These are phyloP conservation scores for Dittrichia graveolens DNA, from an alignment of 129 eudicot species.

Conservation along the genomic window DNA sequence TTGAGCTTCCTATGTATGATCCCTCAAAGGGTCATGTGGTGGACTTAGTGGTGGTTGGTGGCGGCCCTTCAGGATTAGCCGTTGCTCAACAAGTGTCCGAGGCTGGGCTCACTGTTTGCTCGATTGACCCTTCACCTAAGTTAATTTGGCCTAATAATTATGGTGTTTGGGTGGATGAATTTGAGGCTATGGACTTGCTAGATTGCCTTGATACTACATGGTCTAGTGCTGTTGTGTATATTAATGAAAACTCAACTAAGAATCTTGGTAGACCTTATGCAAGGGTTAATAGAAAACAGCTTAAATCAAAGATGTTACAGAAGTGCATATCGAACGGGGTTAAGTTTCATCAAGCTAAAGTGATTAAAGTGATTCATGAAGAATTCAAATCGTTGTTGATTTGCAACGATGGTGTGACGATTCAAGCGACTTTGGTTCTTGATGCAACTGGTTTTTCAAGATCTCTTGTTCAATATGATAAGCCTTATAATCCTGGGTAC, in stretches of 20 bases:
- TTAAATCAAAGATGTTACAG: slow-evolving; percentile 91
- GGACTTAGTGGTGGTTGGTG: slow-evolving; percentile 97
- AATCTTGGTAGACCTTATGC: slow-evolving; percentile 90
- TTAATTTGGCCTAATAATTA: slow-evolving; percentile 97
- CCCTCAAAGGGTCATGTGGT: slow-evolving; percentile 67
- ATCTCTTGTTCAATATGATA: slow-evolving; percentile 85
- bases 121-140: slow-evolving; percentile 91
- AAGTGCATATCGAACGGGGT: slow-evolving; percentile 94
- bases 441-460: slow-evolving; percentile 96
- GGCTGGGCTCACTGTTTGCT: slow-evolving; percentile 90
- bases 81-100: slow-evolving; percentile 96
- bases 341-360: slow-evolving; percentile 92
- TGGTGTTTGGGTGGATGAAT: slow-evolving; percentile 99
- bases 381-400: slow-evolving; percentile 76
- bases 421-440: slow-evolving; percentile 89
- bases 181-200: slow-evolving; percentile 94
- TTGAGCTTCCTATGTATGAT: slow-evolving; percentile 94
- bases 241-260: slow-evolving; percentile 63
- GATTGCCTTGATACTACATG: slow-evolving; percentile 96
- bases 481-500: slow-evolving; percentile 98
- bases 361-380: slow-evolving; percentile 85
- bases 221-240: slow-evolving; percentile 87
- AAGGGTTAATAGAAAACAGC: slow-evolving; percentile 86
- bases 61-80: slow-evolving; percentile 96
- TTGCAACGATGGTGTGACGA: slow-evolving; percentile 86